A percentile compares a stretch with the other conserved stretches of the same genome.
These are phyloP conservation scores for Gymnopilus dilepis DNA, from an alignment of 768 basidiomycete genomes.

Conservation along the genomic window DNA sequence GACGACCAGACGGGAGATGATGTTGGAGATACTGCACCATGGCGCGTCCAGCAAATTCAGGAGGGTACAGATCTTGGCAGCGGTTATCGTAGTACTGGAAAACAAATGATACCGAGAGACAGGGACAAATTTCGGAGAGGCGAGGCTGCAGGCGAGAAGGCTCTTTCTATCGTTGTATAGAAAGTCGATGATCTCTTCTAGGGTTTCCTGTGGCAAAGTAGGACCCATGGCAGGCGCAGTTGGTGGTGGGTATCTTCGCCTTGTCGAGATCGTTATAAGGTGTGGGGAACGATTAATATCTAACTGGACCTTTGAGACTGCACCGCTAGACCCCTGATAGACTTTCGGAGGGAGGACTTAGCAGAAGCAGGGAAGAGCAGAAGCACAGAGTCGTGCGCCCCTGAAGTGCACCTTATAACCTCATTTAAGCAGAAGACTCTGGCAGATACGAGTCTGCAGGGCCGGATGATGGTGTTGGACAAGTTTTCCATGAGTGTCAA, in stretches of 20 bases:
- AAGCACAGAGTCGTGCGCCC: no score
- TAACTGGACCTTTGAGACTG: not conserved
- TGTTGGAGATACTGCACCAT: constrained; percentile 33
- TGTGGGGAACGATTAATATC: not conserved
- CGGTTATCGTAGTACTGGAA: constrained; percentile 31
- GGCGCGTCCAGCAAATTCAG: constrained; percentile 34
- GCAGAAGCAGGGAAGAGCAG: no score
- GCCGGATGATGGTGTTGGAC: not conserved
- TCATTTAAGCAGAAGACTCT: constrained; percentile 3
- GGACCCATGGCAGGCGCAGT: not conserved
- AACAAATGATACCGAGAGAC: constrained; percentile 37
- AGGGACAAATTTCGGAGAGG: constrained; percentile 31
- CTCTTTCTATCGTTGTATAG: constrained; percentile 32
- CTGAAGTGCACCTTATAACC: not conserved
- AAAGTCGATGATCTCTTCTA: constrained; percentile 36
- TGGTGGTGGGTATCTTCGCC: not conserved
- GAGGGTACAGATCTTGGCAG: constrained; percentile 29
- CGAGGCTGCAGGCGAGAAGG: constrained; percentile 36
- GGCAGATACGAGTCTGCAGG: not conserved
- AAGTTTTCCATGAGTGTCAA: constrained; percentile 3
- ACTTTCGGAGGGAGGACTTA: not conserved
- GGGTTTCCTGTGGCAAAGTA: constrained; percentile 39
- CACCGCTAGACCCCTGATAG: not conserved
- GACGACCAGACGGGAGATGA: constrained; percentile 29
- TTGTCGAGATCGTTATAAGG: not conserved